Conservation (phyloP, 495 filamentous ascomycete genomes). For the Pyrenopolyporus hunteri region DNA sequence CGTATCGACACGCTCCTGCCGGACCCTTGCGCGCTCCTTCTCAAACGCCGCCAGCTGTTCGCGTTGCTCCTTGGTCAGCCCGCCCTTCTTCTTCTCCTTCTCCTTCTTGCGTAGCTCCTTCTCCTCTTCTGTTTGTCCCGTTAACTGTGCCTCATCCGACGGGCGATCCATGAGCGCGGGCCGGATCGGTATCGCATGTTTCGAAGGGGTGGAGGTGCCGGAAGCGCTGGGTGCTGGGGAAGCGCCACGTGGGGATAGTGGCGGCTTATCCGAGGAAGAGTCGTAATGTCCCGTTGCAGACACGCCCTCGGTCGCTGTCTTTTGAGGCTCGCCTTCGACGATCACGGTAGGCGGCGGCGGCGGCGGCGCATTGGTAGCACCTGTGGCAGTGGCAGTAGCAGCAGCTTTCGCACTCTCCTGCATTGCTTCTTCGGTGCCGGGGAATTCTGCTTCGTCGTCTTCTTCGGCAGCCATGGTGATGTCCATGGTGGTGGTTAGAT, state of each 20-base stretch:
- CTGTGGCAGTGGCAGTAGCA: constrained; percentile 31
- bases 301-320: constrained; percentile 18
- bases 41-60: constrained; percentile 90
- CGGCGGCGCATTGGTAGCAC: constrained; percentile 23
- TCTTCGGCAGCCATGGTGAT: constrained; percentile 79
- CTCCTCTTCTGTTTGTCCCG: constrained; percentile 74
- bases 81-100: constrained; percentile 83
- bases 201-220: constrained; percentile 51
- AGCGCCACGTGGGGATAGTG: constrained; percentile 37
- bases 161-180: constrained; percentile 87
- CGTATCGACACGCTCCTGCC: constrained; percentile 89
- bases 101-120: constrained; percentile 71
- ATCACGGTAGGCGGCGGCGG: constrained; percentile 47
- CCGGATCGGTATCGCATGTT: constrained; percentile 68
- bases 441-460: constrained; percentile 59
- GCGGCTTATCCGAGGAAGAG: constrained; percentile 29
- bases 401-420: constrained; percentile 53
- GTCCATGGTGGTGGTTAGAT: constrained; percentile 87
- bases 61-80: constrained; percentile 84
- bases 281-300: constrained; percentile 27
- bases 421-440: constrained; percentile 45
- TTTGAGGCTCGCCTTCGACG: constrained; percentile 51
- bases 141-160: constrained; percentile 79
- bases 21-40: constrained; percentile 77
- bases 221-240: constrained; percentile 60